Conservation (phyloP, 2,329 filamentous ascomycete genomes). For the Fusarium sp. region DNA sequence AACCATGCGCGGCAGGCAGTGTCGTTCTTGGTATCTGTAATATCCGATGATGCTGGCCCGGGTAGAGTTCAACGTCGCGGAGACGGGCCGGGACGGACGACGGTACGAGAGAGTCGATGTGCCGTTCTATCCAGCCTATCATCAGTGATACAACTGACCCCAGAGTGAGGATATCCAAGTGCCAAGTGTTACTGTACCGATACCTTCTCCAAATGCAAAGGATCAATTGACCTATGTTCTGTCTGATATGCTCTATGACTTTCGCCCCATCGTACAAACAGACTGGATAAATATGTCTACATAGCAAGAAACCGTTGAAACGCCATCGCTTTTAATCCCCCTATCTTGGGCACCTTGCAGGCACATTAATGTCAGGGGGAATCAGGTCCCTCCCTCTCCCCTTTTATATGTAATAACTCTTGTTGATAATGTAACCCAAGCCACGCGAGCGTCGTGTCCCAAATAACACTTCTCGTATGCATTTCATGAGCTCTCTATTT, state of each 20-base stretch:
- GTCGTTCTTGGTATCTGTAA: background rate
- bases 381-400: constrained; percentile 15
- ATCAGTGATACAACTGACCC: constrained; percentile 2
- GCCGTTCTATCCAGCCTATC: background rate
- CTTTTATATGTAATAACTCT: constrained; percentile 8
- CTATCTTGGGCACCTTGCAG: constrained; percentile 25
- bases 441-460: background rate
- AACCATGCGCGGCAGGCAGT: background rate
- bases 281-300: constrained; percentile 28
- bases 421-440: constrained; percentile 9
- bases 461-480: constrained; percentile 13
- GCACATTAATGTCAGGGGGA: constrained; percentile 31
- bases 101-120: background rate
- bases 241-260: constrained; percentile 20
- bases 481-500: constrained; percentile 8
- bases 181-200: background rate
- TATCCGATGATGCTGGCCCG: background rate
- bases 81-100: constrained; percentile 8
- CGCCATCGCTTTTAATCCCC: constrained; percentile 48
- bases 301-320: constrained; percentile 45
- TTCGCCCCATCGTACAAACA: constrained; percentile 15
- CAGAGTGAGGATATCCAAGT: background rate
- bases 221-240: constrained; percentile 30
- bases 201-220: constrained; percentile 7
- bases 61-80: constrained; percentile 1